Conservation (phyloP, 495 filamentous ascomycete species). For the Lophiostoma macrostomum region DNA sequence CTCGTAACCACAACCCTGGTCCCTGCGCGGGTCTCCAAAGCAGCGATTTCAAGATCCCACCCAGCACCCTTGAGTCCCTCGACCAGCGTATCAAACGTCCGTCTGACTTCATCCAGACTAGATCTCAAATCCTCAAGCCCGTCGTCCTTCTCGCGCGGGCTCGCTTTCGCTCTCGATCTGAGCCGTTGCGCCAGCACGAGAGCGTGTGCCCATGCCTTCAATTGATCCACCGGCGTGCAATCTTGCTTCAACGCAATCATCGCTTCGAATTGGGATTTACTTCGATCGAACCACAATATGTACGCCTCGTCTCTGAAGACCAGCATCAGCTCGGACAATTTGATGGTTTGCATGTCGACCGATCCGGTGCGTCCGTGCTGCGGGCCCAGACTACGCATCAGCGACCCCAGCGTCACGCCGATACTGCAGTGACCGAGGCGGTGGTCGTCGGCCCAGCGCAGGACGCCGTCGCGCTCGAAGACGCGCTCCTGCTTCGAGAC, state of each 20-base stretch:
- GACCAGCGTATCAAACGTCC: conserved; percentile 45
- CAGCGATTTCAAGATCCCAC: conserved; percentile 58
- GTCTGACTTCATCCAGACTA: background rate
- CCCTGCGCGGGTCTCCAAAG: conserved; percentile 55
- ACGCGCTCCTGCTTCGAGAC: conserved; percentile 67
- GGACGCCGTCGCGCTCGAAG: conserved; percentile 61
- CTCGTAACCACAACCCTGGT: conserved; percentile 5
- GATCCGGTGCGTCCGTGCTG: conserved; percentile 44
- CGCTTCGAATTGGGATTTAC: conserved; percentile 45
- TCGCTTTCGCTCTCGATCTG: background rate
- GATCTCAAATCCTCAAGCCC: conserved; percentile 7
- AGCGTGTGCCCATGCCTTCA: conserved; percentile 75
- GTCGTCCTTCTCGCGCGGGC: background rate
- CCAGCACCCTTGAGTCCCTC: conserved; percentile 47
- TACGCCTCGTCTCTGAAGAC: conserved; percentile 53
- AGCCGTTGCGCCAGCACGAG: conserved; percentile 52
- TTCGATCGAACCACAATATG: conserved; percentile 51
- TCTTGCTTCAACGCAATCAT: conserved; percentile 65
- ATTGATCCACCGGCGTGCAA: conserved; percentile 48
- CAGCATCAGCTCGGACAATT: conserved; percentile 47
- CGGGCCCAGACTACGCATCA: conserved; percentile 39
- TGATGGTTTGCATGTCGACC: conserved; percentile 32
- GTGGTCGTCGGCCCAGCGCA: conserved; percentile 54
- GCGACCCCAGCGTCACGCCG: conserved; percentile 44
- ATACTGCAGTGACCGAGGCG: conserved; percentile 51